These are phyloP conservation scores for Leccinum boreale DNA, from an alignment of 768 basidiomycete genomes.

Conservation along the genomic window DNA sequence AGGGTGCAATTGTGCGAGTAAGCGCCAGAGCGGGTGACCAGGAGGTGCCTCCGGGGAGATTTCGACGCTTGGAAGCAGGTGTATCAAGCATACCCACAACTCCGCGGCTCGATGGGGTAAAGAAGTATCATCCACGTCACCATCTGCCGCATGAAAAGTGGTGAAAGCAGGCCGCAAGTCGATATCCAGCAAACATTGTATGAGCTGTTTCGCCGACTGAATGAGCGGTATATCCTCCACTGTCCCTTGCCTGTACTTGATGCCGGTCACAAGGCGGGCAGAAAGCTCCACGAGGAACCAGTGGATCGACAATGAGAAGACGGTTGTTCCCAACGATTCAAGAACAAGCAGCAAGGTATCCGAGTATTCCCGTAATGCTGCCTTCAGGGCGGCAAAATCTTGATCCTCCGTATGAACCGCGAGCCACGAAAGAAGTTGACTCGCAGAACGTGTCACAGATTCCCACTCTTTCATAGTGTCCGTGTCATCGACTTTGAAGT, in stretches of 20 bases:
- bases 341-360: conserved; percentile 38
- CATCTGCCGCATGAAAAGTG: conserved; percentile 17
- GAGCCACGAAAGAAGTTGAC: conserved; percentile 47
- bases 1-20: conserved; percentile 37
- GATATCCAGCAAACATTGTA: conserved; percentile 49
- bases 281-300: conserved; percentile 68
- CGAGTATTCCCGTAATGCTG: conserved; percentile 36
- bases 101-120: conserved; percentile 50
- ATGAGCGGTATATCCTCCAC: conserved; percentile 20
- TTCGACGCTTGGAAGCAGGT: conserved; percentile 41
- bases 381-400: conserved; percentile 29
- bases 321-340: conserved; percentile 32
- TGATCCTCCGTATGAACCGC: conserved; percentile 34
- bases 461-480: conserved; percentile 38
- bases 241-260: conserved; percentile 28
- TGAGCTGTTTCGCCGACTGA: conserved; percentile 37
- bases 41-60: conserved; percentile 14
- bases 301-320: conserved; percentile 41
- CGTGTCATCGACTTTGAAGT: conserved; percentile 27
- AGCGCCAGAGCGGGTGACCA: conserved; percentile 44
- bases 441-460: conserved; percentile 36
- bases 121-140: conserved; percentile 32
- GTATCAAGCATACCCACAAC: conserved; percentile 72
- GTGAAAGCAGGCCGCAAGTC: conserved; percentile 41
- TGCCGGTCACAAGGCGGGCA: conserved; percentile 33